Conservation (phyloP, 164 flowering plant species). For the Kingdonia uniflora region DNA sequence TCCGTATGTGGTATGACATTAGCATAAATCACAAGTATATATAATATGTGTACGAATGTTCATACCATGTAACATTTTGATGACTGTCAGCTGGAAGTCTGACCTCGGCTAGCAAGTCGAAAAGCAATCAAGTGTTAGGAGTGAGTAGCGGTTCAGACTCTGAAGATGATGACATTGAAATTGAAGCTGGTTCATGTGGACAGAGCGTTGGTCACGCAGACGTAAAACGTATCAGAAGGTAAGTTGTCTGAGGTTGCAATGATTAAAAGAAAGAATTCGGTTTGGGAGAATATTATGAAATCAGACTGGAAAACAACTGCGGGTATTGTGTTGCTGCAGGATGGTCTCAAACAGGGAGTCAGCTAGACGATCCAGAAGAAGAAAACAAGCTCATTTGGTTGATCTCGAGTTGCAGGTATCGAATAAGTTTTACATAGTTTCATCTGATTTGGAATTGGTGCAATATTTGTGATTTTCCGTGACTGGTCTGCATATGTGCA, state of each 20-base stretch:
- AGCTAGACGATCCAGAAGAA: slow-evolving; percentile 74
- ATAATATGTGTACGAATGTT: too few species aligned
- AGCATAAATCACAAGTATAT: too few species aligned
- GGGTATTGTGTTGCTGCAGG: slow-evolving; percentile 28
- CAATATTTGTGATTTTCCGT: too few species aligned
- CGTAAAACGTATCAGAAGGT: slow-evolving; percentile 56
- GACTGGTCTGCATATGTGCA: too few species aligned
- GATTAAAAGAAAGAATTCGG: background rate
- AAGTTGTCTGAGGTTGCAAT: background rate
- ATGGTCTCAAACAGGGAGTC: slow-evolving; percentile 77
- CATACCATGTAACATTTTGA: background rate
- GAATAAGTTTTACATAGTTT: background rate
- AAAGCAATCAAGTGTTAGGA: slow-evolving; percentile 21
- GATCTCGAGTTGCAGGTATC: slow-evolving; percentile 69
- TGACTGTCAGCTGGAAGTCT: slow-evolving; percentile 52
- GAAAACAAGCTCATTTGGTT: slow-evolving; percentile 65
- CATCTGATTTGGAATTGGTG: background rate
- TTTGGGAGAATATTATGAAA: too few species aligned
- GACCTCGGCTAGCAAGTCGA: slow-evolving; percentile 29
- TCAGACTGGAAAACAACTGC: background rate
- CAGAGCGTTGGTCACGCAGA: slow-evolving; percentile 38
- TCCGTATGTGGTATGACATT: slow-evolving; percentile 46
- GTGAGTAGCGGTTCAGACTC: slow-evolving; percentile 50
- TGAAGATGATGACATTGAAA: slow-evolving; percentile 52
- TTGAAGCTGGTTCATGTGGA: slow-evolving; percentile 55